Base-by-base conservation (phyloP, 139 green algal species). In the Tetradesmus obliquus region DNA sequence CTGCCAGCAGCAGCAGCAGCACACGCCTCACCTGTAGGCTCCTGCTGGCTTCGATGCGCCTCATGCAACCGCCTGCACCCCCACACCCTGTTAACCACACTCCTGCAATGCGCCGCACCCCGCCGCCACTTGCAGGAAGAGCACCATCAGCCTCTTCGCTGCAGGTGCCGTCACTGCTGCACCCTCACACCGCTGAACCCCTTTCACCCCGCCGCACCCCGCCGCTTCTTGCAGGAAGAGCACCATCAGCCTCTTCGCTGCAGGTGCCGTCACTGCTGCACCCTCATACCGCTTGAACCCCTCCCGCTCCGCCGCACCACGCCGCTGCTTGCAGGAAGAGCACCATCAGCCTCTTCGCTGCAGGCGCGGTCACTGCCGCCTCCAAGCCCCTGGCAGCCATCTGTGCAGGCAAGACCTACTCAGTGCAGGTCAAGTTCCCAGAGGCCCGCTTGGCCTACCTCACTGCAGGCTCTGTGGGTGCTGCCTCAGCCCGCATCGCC, bases 351-450 rank as follows among this genome's bases (percentile, higher is more conserved):
- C 57, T 88, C 4, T 53, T 80, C 2, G 4, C 55, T 13, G 60
- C 9, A 10, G 84, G 84, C 3, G 12, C 60, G 0, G 8, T 71
- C 60, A 71, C 6, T 20, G 60, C 60, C 8, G 3, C 6, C 10
- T 71, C 60, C 24, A 79, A 79, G 60, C 84, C 60, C 19, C 22
- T 80, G 3, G 60, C 8, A 2, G 13, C 24, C n/a, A 53, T 79
- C n/a, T 88, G 84, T 32, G 58, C 84, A 13, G 58, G 58, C 84
- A 88, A 88, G 84, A 57, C 58, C 32, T 88, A 88, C 60, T 58
- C 58, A 15, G 32, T 88, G 8, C 24, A 58, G 5, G 24, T 80
- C 3, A 17, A 13, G 0, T 88, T 80, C 55, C 84, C 84, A 2
- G 71, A 55, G 9, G 24, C 84, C n/a, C 32, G 84, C 3, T 19